These are phyloP conservation scores for Picochlorum sp. DNA, from an alignment of 139 green algal species.

Conservation along the genomic window DNA sequence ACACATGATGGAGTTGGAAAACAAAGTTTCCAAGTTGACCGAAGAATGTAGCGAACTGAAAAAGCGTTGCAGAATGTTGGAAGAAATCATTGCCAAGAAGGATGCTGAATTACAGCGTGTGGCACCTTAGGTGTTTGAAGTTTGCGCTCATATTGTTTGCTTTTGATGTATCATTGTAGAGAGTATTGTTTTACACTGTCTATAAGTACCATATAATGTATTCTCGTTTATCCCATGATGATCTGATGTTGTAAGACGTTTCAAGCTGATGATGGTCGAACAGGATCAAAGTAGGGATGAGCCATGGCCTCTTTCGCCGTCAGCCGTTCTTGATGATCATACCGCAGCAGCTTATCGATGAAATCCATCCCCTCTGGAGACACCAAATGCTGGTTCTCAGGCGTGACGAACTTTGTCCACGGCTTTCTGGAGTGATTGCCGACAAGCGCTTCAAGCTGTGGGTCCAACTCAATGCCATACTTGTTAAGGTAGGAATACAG, in stretches of 20 bases:
- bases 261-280: constrained; percentile 34
- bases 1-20: constrained; percentile 68
- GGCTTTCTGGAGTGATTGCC: constrained; percentile 72
- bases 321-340: constrained; percentile 76
- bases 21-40: constrained; percentile 32
- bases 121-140: too few species aligned
- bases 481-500: constrained; percentile 87
- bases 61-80: not conserved
- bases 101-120: not conserved
- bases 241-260: not conserved
- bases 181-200: too few species aligned
- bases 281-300: constrained; percentile 89
- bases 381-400: constrained; percentile 92
- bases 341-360: constrained; percentile 87
- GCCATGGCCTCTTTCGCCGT: constrained; percentile 89
- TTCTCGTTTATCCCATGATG: not conserved
- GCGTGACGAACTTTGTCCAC: constrained; percentile 90
- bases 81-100: not conserved
- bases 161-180: too few species aligned
- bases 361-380: constrained; percentile 90
- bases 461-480: constrained; percentile 95
- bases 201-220: too few species aligned
- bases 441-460: constrained; percentile 85
- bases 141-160: too few species aligned
- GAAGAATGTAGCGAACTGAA: not conserved